Evolutionary conservation across 225 moss, liverwort and hornwort genomes (phyloP).

Genomic region (Neckera pumila): DNA sequence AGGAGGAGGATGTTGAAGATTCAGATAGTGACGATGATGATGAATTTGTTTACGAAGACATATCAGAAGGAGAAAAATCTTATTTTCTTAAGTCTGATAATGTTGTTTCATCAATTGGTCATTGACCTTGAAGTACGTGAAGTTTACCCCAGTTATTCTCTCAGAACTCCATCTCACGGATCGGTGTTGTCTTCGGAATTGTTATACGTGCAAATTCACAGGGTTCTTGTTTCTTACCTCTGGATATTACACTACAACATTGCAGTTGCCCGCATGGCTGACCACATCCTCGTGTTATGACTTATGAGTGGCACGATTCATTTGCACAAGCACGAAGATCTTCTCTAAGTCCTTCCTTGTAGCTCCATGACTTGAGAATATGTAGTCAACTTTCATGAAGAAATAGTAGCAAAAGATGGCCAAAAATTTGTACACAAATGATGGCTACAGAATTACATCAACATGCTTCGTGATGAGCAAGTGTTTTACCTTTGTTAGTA

Average conservation of each 20-base stretch:
- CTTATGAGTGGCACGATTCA: background rate
- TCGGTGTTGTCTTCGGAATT: background rate
- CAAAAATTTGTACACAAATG: background rate
- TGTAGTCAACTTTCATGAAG: background rate
- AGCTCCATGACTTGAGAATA: background rate
- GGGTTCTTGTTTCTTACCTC: background rate
- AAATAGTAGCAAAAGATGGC: background rate
- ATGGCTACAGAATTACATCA: background rate
- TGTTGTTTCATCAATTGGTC: background rate
- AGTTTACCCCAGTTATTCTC: background rate
- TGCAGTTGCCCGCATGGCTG: background rate
- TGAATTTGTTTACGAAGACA: slow-evolving; percentile 2
- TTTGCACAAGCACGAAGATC: background rate
- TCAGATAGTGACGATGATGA: background rate
- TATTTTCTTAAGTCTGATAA: slow-evolving; percentile 1
- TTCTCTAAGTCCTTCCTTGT: background rate
- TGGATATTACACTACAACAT: background rate
- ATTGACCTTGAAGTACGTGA: background rate
- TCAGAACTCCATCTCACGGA: background rate
- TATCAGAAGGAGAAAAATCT: background rate
- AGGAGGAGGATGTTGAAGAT: background rate
- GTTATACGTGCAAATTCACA: background rate
- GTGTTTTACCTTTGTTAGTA: background rate
- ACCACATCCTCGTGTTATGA: background rate
- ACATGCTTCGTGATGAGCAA: background rate